Evolutionary conservation across 148 eudicot species (phyloP).

Genomic region (Rhododendron ferrugineum): DNA sequence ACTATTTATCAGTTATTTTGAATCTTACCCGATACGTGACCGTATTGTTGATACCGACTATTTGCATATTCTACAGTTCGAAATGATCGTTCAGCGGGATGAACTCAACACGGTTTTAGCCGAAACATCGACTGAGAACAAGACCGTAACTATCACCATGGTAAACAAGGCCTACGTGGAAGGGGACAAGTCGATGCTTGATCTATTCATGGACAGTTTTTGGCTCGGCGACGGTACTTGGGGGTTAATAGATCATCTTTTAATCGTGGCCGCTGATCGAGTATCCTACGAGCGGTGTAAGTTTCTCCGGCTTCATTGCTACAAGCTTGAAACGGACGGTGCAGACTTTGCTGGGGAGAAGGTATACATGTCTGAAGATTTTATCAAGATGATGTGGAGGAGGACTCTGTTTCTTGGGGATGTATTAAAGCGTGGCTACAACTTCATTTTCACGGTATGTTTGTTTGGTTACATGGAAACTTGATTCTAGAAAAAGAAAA

Average conservation of each 20-base stretch:
- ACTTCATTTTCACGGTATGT: conserved; percentile 82
- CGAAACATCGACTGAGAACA: conserved; percentile 45
- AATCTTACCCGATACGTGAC: neutral
- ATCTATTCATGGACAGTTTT: conserved; percentile 68
- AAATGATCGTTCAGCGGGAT: conserved; percentile 25
- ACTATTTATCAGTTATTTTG: neutral
- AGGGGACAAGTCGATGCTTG: conserved; percentile 54
- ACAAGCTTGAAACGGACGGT: conserved; percentile 47
- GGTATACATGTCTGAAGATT: conserved; percentile 59
- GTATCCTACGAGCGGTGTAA: conserved; percentile 54
- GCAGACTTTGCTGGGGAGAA: conserved; percentile 47
- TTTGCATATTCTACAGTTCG: conserved; percentile 2
- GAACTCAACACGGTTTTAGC: conserved; percentile 40
- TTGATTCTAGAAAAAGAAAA: too few relatives aligned
- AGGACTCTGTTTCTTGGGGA: conserved; percentile 55
- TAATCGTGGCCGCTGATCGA: conserved; percentile 73
- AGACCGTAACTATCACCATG: conserved; percentile 10
- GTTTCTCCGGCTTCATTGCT: conserved; percentile 55
- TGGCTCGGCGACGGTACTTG: conserved; percentile 70
- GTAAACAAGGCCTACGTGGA: conserved; percentile 50
- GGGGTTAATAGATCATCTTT: conserved; percentile 35
- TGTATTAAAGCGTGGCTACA: conserved; percentile 55
- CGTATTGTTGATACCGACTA: neutral
- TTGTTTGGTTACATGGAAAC: neutral
- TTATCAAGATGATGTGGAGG: conserved; percentile 90